phyloP scores from a whole-genome alignment of 345 rosid species.

The Punica granatum region DNA sequence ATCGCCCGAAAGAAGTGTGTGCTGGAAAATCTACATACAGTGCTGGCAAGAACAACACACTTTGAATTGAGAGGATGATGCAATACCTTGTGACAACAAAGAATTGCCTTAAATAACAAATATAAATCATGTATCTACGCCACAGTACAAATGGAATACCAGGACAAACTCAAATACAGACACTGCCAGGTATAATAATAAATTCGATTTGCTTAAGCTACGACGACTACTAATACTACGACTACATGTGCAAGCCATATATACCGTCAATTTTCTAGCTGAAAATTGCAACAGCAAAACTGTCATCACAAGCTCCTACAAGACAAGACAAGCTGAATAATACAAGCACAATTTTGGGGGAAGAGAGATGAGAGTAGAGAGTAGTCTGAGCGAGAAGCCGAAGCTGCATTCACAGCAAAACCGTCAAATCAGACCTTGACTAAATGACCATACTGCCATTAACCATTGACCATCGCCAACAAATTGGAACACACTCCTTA shows the following conservation, averaged over 20 bases:
- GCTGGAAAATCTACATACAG: no score
- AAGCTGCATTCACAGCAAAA: not conserved
- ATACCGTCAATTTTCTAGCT: conserved; percentile 1
- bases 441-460: not conserved
- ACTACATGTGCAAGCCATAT: conserved; percentile 15
- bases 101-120: not conserved
- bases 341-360: conserved; percentile 1
- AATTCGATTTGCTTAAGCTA: not conserved
- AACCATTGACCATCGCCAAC: not conserved
- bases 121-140: not conserved
- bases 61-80: no score
- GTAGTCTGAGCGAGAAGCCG: not conserved
- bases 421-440: not conserved
- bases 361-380: not conserved
- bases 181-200: not conserved
- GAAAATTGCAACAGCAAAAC: conserved; percentile 16
- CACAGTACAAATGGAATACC: not conserved
- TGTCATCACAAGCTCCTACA: conserved; percentile 14
- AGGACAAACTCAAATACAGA: conserved; percentile 8
- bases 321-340: conserved; percentile 6
- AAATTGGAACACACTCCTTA: not conserved
- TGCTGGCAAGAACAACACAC: no score
- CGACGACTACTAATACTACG: not conserved
- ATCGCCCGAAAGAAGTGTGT: no score
- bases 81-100: not conserved